These are phyloP conservation scores for Colletotrichum lini DNA, from an alignment of 2,329 filamentous ascomycete species.

Conservation along the genomic window DNA sequence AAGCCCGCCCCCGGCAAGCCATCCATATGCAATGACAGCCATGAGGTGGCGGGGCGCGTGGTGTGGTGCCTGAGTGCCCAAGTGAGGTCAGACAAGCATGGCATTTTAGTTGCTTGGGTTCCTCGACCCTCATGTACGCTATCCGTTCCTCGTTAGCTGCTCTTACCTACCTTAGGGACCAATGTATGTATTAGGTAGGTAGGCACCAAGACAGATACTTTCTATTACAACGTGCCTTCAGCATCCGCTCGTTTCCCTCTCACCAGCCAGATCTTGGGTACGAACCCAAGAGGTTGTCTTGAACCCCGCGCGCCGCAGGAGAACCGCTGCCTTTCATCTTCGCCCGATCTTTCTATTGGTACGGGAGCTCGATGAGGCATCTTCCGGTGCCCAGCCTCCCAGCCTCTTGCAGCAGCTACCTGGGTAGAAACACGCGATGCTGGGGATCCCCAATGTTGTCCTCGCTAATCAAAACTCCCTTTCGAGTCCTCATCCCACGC, in stretches of 20 bases:
- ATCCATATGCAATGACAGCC: slow-evolving; percentile 4
- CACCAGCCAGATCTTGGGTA: background rate
- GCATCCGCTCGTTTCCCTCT: slow-evolving; percentile 7
- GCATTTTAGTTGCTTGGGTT: background rate
- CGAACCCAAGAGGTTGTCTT: background rate
- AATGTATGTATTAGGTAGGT: too few species aligned
- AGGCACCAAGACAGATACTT: background rate
- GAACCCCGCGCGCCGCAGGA: slow-evolving; percentile 5
- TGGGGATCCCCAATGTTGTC: slow-evolving; percentile 23
- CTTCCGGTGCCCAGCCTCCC: slow-evolving; percentile 22
- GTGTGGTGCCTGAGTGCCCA: slow-evolving; percentile 11
- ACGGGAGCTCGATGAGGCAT: slow-evolving; percentile 23
- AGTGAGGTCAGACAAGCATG: slow-evolving; percentile 7
- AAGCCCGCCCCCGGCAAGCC: slow-evolving; percentile 4
- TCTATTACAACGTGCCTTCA: background rate
- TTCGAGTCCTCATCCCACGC: slow-evolving; percentile 5
- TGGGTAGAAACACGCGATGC: slow-evolving; percentile 24
- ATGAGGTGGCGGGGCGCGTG: slow-evolving; percentile 4
- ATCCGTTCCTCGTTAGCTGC: background rate
- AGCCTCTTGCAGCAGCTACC: slow-evolving; percentile 24
- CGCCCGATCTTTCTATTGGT: slow-evolving; percentile 25
- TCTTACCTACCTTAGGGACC: background rate
- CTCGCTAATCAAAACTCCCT: slow-evolving; percentile 7
- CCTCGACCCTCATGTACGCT: background rate
- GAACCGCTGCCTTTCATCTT: background rate